Percentiles rank a stretch among this genome's conserved stretches.
Conservation (phyloP, 1,284 basidiomycete genomes). For the Cutaneotrichosporon mucoides region DNA sequence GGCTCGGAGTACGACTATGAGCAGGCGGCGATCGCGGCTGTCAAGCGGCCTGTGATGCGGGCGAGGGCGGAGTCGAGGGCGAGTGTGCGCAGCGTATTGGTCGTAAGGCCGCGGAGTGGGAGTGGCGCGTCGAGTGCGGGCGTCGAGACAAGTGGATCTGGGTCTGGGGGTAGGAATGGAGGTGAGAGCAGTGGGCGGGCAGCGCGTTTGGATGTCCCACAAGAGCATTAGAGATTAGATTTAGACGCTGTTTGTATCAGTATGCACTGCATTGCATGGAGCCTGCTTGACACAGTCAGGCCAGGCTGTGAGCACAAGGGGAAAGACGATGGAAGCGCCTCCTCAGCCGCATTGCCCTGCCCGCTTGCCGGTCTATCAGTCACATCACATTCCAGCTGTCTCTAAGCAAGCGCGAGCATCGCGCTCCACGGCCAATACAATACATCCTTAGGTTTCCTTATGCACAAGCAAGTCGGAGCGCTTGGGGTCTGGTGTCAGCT, state of each 20-base stretch:
- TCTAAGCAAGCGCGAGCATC: background rate
- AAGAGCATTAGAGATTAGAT: too few relatives aligned
- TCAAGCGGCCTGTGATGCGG: too few relatives aligned
- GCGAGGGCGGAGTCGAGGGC: background rate
- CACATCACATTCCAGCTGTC: background rate
- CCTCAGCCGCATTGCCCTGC: too few relatives aligned
- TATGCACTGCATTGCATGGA: too few relatives aligned
- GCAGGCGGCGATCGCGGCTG: background rate
- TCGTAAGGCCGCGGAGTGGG: background rate
- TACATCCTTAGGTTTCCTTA: constrained; percentile 4
- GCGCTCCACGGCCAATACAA: background rate
- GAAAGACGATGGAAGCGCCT: too few relatives aligned
- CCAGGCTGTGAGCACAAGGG: too few relatives aligned
- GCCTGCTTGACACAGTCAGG: too few relatives aligned
- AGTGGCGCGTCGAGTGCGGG: too few relatives aligned
- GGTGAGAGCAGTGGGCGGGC: background rate
- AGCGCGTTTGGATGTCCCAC: background rate
- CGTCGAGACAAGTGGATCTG: too few relatives aligned
- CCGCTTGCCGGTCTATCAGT: too few relatives aligned
- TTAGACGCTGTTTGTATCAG: too few relatives aligned
- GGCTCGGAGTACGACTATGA: constrained; percentile 3
- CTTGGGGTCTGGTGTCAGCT: constrained; percentile 9
- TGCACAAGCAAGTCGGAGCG: constrained; percentile 3
- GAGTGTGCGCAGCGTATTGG: background rate
- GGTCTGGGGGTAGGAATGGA: too few relatives aligned